phyloP scores from a whole-genome alignment of 805 yeast genomes.

The Komagataella ulmi region DNA sequence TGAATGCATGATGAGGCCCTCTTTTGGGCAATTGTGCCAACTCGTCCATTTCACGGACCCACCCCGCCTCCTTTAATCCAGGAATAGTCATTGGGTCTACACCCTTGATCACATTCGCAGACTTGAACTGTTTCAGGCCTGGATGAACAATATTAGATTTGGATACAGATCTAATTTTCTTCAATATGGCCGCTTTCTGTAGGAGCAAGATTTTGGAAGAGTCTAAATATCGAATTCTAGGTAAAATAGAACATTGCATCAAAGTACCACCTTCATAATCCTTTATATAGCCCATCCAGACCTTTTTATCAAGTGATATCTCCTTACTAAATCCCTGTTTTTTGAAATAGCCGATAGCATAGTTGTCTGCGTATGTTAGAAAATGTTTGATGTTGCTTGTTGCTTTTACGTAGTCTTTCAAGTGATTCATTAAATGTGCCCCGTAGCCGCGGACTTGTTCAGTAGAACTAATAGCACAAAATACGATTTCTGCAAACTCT shows the following conservation, averaged over 20 bases:
- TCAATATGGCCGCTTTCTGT: conserved; percentile 84
- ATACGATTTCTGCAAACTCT: conserved; percentile 94
- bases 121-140: conserved; percentile 64
- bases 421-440: conserved; percentile 95
- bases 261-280: conserved; percentile 98
- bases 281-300: conserved; percentile 98
- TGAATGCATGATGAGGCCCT: conserved; percentile 87
- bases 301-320: conserved; percentile 66
- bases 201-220: conserved; percentile 72
- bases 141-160: conserved; percentile 70
- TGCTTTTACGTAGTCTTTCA: conserved; percentile 87
- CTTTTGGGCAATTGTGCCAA: conserved; percentile 89
- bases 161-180: conserved; percentile 69
- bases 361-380: conserved; percentile 93
- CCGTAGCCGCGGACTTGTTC: conserved; percentile 99
- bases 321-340: conserved; percentile 98
- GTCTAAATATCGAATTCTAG: conserved; percentile 78
- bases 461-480: conserved; percentile 94
- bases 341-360: conserved; percentile 96
- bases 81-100: conserved; percentile 82
- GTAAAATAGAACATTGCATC: conserved; percentile 95
- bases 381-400: conserved; percentile 80
- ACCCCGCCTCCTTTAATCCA: conserved; percentile 86
- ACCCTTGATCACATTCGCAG: conserved; percentile 24
- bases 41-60: conserved; percentile 98